Base-by-base conservation (phyloP, 768 basidiomycete species). In the Boletus huronensis region DNA sequence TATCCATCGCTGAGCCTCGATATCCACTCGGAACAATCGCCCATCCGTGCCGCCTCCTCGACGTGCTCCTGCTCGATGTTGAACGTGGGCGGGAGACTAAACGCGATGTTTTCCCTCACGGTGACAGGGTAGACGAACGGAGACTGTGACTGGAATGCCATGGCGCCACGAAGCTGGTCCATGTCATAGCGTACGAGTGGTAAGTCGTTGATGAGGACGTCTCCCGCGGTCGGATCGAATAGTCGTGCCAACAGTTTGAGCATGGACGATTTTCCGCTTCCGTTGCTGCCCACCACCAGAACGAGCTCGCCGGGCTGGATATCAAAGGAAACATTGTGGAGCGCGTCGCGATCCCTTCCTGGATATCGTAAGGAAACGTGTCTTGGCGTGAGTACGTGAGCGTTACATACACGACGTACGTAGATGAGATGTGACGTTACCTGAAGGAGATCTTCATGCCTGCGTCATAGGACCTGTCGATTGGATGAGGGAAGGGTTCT, bases 191-290 rank as follows among this genome's bases (percentile, higher is more conserved):
- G 57, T 2, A 64, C 53, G 11, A 78, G 73, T 0, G 75, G 71
- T 3, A 64, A 35, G 7, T 73, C 76, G 49, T 84, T 77, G 32
- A 83, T 68, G 16, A 76, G 60, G 6, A 84, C 64, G 7, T 72
- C 59, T 0, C 81, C 83, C 0, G 69, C 64, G 0, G 72, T 71
- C 0, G 76, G 73, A 46, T 80, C 77, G 60, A 79, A 82, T 4
- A 82, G 61, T 1, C 80, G 69, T 0, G 79, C 71, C 5, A 85
- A 64, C 13, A 84, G 67, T 42, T 80, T 80, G 17, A 83, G 67
- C 19, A 83, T 44, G 2, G 68, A 54, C 11, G 66, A 69, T 50
- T 69, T 69, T 11, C 68, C 68, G 39, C 66, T 65, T 0, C 68
- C 66, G 35, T 69, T 69, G 31, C 53, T 51, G 23, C 71, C 71